phyloP scores from a whole-genome alignment of 306 rosid species.

The Pyrus bretschneideri region DNA sequence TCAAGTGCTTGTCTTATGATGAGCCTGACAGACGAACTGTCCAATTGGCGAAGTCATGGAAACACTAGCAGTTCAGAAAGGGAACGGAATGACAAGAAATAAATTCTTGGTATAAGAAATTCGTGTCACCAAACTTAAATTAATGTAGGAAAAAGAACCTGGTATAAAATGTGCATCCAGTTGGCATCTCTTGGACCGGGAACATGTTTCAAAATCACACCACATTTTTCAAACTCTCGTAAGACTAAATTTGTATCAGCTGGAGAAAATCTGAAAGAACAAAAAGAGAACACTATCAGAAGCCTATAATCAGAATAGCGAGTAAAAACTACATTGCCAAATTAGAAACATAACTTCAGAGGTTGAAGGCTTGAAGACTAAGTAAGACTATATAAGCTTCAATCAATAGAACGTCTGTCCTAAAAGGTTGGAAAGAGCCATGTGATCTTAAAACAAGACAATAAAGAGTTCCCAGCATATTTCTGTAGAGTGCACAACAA shows the following conservation, averaged over 20 bases:
- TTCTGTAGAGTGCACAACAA: background rate
- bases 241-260: conserved; percentile 76
- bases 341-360: background rate
- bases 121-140: background rate
- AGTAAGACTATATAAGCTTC: background rate
- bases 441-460: background rate
- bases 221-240: conserved; percentile 96
- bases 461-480: background rate
- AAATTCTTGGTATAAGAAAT: background rate
- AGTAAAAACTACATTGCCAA: background rate
- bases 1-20: background rate
- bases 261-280: conserved; percentile 69
- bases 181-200: conserved; percentile 92
- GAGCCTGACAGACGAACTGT: background rate
- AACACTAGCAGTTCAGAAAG: background rate
- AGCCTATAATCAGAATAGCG: background rate
- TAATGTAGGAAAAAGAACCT: conserved; percentile 38
- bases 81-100: background rate
- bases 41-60: background rate
- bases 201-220: conserved; percentile 84
- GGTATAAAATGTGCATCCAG: conserved; percentile 90
- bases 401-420: background rate
- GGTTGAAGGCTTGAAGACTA: background rate
- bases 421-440: background rate
- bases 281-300: background rate